Evolutionary conservation across 2,329 filamentous ascomycete species (phyloP).

Genomic region (Arthrobotrys pseudoclavata): DNA sequence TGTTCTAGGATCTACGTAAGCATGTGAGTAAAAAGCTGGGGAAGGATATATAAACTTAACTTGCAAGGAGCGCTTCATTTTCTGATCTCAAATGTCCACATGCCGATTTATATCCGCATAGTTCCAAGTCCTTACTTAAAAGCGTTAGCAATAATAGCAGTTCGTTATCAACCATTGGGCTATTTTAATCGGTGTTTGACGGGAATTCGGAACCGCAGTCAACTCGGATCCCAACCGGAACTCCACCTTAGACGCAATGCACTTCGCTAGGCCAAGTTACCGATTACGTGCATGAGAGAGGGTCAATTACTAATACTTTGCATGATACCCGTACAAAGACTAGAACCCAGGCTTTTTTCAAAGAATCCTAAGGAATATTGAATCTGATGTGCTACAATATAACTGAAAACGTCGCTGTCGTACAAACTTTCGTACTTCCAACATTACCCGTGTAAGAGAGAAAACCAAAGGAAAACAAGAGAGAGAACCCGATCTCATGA

Average conservation of each 20-base stretch:
- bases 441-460: neutral
- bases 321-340: slow-evolving; percentile 5
- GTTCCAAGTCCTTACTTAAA: slow-evolving; percentile 1
- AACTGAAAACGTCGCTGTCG: slow-evolving; percentile 12
- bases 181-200: slow-evolving; percentile 44
- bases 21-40: slow-evolving; percentile 13
- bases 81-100: slow-evolving; percentile 5
- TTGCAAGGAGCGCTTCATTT: neutral
- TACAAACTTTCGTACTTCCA: slow-evolving; percentile 12
- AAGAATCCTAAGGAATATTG: slow-evolving; percentile 3
- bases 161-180: slow-evolving; percentile 12
- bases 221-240: slow-evolving; percentile 40
- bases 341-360: neutral
- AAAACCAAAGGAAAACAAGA: neutral
- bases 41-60: neutral
- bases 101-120: slow-evolving; percentile 22
- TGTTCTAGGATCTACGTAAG: slow-evolving; percentile 38
- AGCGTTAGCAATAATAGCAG: slow-evolving; percentile 10
- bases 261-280: slow-evolving; percentile 33
- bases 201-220: slow-evolving; percentile 19
- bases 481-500: neutral
- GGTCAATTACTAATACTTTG: slow-evolving; percentile 28
- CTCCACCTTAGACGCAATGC: slow-evolving; percentile 20
- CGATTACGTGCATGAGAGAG: slow-evolving; percentile 33
- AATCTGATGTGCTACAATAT: slow-evolving; percentile 12